These are phyloP conservation scores for Nicotiana noctiflora DNA, from an alignment of 257 asterid species.

Conservation along the genomic window DNA sequence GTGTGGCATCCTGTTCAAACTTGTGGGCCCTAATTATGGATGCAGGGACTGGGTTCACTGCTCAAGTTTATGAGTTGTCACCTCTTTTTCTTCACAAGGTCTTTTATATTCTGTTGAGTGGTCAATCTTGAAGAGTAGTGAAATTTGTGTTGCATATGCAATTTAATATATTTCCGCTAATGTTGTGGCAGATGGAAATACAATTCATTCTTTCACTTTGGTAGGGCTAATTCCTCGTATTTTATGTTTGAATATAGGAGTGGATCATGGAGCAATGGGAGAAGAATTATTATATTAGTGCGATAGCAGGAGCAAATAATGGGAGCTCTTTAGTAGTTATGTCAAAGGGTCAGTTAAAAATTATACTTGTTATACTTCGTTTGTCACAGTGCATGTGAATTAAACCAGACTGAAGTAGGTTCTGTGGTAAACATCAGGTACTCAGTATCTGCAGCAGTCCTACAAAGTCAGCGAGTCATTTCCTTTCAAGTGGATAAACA, in stretches of 20 bases:
- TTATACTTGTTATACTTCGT: background rate
- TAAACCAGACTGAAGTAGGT: background rate
- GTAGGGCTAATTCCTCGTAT: background rate
- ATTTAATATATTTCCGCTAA: background rate
- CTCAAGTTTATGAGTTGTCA: constrained; percentile 45
- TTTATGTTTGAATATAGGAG: constrained; percentile 28
- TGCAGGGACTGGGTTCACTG: constrained; percentile 50
- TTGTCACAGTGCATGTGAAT: background rate
- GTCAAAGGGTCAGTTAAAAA: constrained; percentile 49
- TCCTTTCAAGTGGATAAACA: constrained; percentile 76
- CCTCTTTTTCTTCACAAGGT: constrained; percentile 48
- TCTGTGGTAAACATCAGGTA: constrained; percentile 26
- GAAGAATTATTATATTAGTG: constrained; percentile 52
- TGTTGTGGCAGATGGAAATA: background rate
- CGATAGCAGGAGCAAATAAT: constrained; percentile 54
- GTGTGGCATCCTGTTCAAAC: constrained; percentile 41
- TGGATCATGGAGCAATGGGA: constrained; percentile 75
- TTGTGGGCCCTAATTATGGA: constrained; percentile 57
- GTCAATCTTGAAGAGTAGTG: background rate
- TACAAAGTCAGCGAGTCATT: constrained; percentile 63
- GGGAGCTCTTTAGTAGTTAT: constrained; percentile 62
- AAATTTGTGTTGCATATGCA: background rate
- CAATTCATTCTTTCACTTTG: background rate
- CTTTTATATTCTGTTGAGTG: background rate
- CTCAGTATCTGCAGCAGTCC: constrained; percentile 62